Conservation (phyloP, 176 grass and related monocot species). For the Elaeis guineensis region DNA sequence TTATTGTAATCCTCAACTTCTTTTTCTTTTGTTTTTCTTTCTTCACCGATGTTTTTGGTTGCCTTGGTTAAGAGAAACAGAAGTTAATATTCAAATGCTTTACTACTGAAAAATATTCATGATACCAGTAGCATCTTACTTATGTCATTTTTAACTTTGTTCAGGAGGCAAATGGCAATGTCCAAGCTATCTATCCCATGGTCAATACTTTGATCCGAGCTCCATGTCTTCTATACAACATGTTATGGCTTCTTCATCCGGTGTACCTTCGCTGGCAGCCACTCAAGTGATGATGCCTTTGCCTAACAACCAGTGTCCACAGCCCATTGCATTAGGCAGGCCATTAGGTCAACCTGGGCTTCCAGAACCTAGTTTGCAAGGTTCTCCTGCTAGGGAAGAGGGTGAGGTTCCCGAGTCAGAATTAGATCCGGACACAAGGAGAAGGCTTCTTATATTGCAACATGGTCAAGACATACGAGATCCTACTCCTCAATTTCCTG, state of each 20-base stretch:
- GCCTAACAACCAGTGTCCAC: slow-evolving; percentile 32
- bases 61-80: no score
- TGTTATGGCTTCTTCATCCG: slow-evolving; percentile 28
- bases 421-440: slow-evolving; percentile 83
- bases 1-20: no score
- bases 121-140: background rate
- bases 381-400: slow-evolving; percentile 84
- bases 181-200: slow-evolving; percentile 35
- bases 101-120: no score
- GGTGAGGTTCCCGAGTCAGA: slow-evolving; percentile 84
- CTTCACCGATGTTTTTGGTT: no score
- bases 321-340: slow-evolving; percentile 36
- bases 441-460: slow-evolving; percentile 88
- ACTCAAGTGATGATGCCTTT: slow-evolving; percentile 29
- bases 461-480: slow-evolving; percentile 88
- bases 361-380: slow-evolving; percentile 35
- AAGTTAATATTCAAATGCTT: no score
- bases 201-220: slow-evolving; percentile 31
- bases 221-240: slow-evolving; percentile 32
- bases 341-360: slow-evolving; percentile 36
- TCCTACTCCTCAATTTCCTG: slow-evolving; percentile 31
- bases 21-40: no score
- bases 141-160: slow-evolving; percentile 23
- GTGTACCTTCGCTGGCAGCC: slow-evolving; percentile 18
- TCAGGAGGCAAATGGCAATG: slow-evolving; percentile 57